These are phyloP conservation scores for Suillus spraguei DNA, from an alignment of 768 basidiomycete genomes.

Conservation along the genomic window DNA sequence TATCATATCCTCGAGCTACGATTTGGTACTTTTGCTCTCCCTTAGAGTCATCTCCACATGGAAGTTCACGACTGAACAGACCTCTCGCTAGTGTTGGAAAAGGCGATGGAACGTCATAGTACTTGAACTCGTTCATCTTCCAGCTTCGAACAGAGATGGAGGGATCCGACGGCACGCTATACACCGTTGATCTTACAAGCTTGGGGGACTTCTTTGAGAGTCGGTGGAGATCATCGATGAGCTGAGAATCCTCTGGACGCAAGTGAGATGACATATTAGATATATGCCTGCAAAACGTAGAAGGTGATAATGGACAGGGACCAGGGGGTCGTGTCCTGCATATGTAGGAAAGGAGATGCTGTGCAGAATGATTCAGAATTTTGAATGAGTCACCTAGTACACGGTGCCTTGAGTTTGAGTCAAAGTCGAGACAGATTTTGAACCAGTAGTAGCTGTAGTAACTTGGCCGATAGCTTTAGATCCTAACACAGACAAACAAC, in stretches of 20 bases:
- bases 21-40: slow-evolving; percentile 55
- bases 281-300: slow-evolving; percentile 7
- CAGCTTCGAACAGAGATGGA: not conserved
- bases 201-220: slow-evolving; percentile 61
- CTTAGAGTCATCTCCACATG: slow-evolving; percentile 28
- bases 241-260: slow-evolving; percentile 53
- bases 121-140: slow-evolving; percentile 1
- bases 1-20: slow-evolving; percentile 92
- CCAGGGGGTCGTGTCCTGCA: slow-evolving; percentile 10
- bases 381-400: slow-evolving; percentile 14
- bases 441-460: not conserved
- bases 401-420: not conserved
- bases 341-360: slow-evolving; percentile 18
- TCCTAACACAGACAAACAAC: not conserved
- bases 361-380: slow-evolving; percentile 11
- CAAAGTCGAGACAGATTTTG: not conserved
- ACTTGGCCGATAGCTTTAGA: not conserved
- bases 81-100: slow-evolving; percentile 97
- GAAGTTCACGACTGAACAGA: slow-evolving; percentile 68
- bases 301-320: not conserved
- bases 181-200: slow-evolving; percentile 47
- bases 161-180: not conserved
- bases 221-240: slow-evolving; percentile 55
- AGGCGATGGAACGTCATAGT: slow-evolving; percentile 51
- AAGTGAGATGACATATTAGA: slow-evolving; percentile 27